phyloP scores from a whole-genome alignment of 768 basidiomycete genomes.

The Mycena olivaceomarginata region DNA sequence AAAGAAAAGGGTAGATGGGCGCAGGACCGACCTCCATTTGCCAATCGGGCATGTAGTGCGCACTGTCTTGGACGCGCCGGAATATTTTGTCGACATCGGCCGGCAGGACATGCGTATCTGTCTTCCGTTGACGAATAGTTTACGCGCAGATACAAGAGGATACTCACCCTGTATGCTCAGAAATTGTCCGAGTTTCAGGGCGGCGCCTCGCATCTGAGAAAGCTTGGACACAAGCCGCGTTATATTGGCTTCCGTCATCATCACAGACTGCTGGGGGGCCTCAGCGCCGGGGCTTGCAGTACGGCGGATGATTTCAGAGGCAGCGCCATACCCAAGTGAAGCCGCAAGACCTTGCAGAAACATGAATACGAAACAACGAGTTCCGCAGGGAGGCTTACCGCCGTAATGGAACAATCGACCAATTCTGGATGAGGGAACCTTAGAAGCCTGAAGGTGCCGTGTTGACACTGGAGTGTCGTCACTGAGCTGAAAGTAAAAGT shows the following conservation, averaged over 20 bases:
- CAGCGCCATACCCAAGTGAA: constrained; percentile 92
- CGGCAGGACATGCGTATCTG: constrained; percentile 93
- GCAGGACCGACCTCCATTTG: constrained; percentile 88
- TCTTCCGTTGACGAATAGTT: background rate
- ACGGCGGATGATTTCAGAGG: constrained; percentile 88
- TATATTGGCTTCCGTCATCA: constrained; percentile 95
- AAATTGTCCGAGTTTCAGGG: constrained; percentile 97
- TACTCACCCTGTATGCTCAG: constrained; percentile 92
- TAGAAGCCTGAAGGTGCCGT: constrained; percentile 84
- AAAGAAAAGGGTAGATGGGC: background rate
- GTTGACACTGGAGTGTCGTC: constrained; percentile 39
- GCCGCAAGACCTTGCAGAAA: constrained; percentile 86
- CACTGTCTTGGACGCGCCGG: constrained; percentile 93
- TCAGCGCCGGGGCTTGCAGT: constrained; percentile 64
- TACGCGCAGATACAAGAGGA: background rate
- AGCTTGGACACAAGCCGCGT: constrained; percentile 93
- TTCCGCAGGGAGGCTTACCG: constrained; percentile 64
- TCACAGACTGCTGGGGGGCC: constrained; percentile 68
- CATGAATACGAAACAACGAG: background rate
- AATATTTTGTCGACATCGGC: constrained; percentile 93
- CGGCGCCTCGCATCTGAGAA: constrained; percentile 97
- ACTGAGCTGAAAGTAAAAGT: constrained; percentile 23
- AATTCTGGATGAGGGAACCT: constrained; percentile 92
- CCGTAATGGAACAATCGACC: constrained; percentile 97
- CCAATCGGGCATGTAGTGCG: constrained; percentile 99